Percentiles rank a stretch among this genome's conserved stretches.
Conservation (phyloP, 2,329 filamentous ascomycete genomes). For the Dothideomycetidae sp. region DNA sequence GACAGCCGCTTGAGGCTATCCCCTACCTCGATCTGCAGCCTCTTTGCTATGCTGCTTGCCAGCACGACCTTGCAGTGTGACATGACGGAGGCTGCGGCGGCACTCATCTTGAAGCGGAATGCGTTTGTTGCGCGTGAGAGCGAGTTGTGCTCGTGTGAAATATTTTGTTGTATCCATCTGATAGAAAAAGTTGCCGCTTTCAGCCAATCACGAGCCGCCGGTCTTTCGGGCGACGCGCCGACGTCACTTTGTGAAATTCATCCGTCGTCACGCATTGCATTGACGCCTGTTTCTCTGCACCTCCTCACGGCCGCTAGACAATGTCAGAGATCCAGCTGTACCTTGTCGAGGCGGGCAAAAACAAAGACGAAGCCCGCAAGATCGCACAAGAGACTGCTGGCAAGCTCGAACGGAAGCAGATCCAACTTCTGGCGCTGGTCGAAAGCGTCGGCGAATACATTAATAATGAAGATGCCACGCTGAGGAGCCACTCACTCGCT, state of each 20-base stretch:
- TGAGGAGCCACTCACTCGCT: conserved; percentile 43
- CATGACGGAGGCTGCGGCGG: conserved; percentile 16
- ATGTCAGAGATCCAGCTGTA: conserved; percentile 41
- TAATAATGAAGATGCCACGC: conserved; percentile 48
- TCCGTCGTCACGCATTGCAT: too few species aligned
- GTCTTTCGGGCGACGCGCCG: conserved; percentile 2
- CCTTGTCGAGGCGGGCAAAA: conserved; percentile 35
- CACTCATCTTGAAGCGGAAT: conserved; percentile 3
- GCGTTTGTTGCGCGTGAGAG: neutral
- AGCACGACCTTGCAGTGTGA: conserved; percentile 79
- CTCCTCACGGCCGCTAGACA: conserved; percentile 13
- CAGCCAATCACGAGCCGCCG: conserved; percentile 4
- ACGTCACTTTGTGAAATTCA: conserved; percentile 2
- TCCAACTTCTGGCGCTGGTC: conserved; percentile 47
- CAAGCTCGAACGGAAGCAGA: conserved; percentile 42
- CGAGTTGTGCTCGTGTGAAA: neutral
- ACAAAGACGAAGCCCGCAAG: conserved; percentile 31
- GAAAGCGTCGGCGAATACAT: conserved; percentile 52
- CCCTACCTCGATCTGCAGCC: conserved; percentile 62
- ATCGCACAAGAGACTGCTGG: conserved; percentile 31
- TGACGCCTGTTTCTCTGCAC: too few species aligned
- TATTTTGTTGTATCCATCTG: neutral
- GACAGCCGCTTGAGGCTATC: conserved; percentile 59
- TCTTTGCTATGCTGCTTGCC: conserved; percentile 74
- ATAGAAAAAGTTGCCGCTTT: conserved; percentile 4